Evolutionary conservation across 768 basidiomycete species (phyloP).

Genomic region (Russula sp.): DNA sequence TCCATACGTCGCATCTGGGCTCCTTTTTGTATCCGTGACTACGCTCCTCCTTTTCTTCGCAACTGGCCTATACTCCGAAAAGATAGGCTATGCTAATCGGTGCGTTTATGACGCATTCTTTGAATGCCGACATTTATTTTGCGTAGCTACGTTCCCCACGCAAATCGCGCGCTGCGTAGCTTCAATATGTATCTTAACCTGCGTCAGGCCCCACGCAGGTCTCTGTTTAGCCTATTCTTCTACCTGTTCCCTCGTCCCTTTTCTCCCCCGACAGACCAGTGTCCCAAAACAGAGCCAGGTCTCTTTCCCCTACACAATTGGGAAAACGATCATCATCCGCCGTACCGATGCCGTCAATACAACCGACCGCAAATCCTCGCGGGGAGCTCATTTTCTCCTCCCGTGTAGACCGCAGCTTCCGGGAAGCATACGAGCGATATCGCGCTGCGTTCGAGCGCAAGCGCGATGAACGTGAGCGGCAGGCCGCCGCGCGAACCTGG

Average conservation of each 20-base stretch:
- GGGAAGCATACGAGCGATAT: constrained; percentile 92
- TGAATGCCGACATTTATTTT: constrained; percentile 13
- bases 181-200: constrained; percentile 98
- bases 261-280: constrained; percentile 33
- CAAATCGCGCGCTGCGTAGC: constrained; percentile 84
- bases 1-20: constrained; percentile 72
- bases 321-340: constrained; percentile 44
- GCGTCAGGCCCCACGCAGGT: constrained; percentile 69
- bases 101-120: constrained; percentile 42
- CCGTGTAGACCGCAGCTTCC: constrained; percentile 74
- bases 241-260: constrained; percentile 54
- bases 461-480: constrained; percentile 60
- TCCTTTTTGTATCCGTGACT: constrained; percentile 84
- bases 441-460: constrained; percentile 80
- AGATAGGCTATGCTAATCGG: constrained; percentile 96
- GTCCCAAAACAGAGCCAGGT: constrained; percentile 41
- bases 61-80: constrained; percentile 93
- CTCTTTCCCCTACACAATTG: constrained; percentile 38
- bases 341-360: constrained; percentile 70
- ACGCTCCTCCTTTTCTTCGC: constrained; percentile 94
- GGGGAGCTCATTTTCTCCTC: constrained; percentile 97
- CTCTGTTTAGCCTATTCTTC: constrained; percentile 53
- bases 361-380: constrained; percentile 83
- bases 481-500: constrained; percentile 37
- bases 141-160: constrained; percentile 90